phyloP scores from a whole-genome alignment of 176 grass and related monocot species.

The Sorghum bicolor region DNA sequence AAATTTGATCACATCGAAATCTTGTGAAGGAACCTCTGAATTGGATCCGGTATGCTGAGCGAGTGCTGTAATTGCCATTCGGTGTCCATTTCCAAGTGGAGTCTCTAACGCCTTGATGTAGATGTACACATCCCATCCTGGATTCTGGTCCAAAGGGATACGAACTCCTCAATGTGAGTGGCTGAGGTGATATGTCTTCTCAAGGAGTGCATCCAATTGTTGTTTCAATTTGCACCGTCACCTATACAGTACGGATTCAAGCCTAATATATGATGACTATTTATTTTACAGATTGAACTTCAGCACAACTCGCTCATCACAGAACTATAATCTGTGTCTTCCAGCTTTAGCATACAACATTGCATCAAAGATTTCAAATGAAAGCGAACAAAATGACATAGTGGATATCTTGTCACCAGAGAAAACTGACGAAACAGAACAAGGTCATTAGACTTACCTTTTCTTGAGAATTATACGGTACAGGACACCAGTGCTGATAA shows the following conservation, averaged over 20 bases:
- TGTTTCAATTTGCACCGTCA: too few species aligned
- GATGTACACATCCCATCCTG: too few species aligned
- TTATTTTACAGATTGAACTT: not conserved
- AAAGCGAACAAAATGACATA: not conserved
- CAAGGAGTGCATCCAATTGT: too few species aligned
- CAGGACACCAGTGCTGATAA: constrained; percentile 91
- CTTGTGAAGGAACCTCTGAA: too few species aligned
- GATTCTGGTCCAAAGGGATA: too few species aligned
- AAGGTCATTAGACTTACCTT: constrained; percentile 48
- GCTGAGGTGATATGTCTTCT: too few species aligned
- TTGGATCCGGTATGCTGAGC: too few species aligned
- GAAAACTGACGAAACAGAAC: not conserved
- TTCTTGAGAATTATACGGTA: constrained; percentile 91
- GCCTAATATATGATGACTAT: not conserved
- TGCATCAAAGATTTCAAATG: not conserved
- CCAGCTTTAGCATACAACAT: not conserved
- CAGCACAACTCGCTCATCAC: not conserved
- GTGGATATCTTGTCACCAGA: not conserved
- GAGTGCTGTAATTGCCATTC: too few species aligned
- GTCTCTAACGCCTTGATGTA: too few species aligned
- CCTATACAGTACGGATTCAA: not conserved
- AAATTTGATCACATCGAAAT: too few species aligned
- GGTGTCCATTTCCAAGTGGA: too few species aligned
- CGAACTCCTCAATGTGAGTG: too few species aligned
- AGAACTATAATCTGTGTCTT: not conserved